Conservation (phyloP, 768 basidiomycete genomes). For the Podaxis rugospora region DNA sequence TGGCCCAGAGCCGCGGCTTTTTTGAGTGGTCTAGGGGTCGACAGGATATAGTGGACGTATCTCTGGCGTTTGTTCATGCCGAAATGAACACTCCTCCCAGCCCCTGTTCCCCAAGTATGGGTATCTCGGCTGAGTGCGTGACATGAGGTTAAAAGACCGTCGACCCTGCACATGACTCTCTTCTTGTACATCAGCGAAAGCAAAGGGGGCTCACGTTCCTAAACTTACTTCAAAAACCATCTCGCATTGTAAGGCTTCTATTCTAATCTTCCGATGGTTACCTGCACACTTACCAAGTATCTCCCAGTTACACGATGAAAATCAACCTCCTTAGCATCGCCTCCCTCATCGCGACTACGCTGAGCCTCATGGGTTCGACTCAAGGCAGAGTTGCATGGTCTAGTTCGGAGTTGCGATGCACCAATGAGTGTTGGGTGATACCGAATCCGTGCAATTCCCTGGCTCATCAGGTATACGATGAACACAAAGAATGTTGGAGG, state of each 20-base stretch:
- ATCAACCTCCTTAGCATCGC: neutral
- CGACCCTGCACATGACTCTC: neutral
- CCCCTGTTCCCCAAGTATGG: neutral
- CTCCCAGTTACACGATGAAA: neutral
- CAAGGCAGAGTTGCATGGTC: neutral
- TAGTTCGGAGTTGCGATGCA: neutral
- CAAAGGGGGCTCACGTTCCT: neutral
- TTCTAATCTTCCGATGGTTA: neutral
- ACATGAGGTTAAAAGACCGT: neutral
- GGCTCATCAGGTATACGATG: constrained; percentile 3
- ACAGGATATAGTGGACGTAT: no score
- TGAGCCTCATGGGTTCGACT: neutral
- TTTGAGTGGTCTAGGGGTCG: neutral
- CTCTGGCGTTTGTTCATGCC: no score
- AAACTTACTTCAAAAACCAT: neutral
- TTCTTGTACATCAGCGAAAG: neutral
- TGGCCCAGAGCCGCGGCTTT: neutral
- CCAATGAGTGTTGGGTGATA: neutral
- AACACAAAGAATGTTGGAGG: constrained; percentile 1
- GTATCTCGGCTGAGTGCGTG: neutral
- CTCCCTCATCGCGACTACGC: neutral
- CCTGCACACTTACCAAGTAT: neutral
- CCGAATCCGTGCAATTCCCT: neutral
- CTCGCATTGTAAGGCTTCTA: neutral
- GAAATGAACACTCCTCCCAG: no score